phyloP scores from a whole-genome alignment of 1,284 basidiomycete genomes.

The Tilletia indica region DNA sequence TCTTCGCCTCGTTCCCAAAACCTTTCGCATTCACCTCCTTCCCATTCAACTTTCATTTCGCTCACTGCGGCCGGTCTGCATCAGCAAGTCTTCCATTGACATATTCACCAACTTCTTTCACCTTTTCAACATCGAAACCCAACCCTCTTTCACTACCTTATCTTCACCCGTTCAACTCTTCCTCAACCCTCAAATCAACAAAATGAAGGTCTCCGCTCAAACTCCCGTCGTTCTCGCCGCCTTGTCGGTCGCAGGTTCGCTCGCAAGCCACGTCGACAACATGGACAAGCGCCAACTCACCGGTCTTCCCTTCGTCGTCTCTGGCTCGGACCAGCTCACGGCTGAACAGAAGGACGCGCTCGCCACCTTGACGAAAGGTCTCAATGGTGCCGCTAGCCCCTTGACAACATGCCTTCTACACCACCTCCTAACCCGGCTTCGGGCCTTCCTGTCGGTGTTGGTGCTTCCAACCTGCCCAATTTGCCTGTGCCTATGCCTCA shows the following conservation, averaged over 20 bases:
- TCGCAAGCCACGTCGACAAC: background rate
- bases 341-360: background rate
- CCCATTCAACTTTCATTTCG: no score
- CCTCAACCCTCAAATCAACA: no score
- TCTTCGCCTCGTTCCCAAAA: no score
- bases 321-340: conserved; percentile 2
- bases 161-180: no score
- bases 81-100: no score
- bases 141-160: no score
- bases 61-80: no score
- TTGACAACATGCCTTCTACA: background rate
- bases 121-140: no score
- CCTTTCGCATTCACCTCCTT: no score
- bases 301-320: background rate
- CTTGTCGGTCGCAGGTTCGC: background rate
- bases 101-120: no score
- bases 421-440: background rate
- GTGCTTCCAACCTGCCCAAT: background rate
- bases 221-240: conserved; percentile 11
- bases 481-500: background rate
- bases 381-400: background rate
- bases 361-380: background rate
- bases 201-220: conserved; percentile 6
- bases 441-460: background rate
- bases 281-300: background rate